These are phyloP conservation scores for Collybiopsis confluens DNA, from an alignment of 768 basidiomycete species.

Conservation along the genomic window DNA sequence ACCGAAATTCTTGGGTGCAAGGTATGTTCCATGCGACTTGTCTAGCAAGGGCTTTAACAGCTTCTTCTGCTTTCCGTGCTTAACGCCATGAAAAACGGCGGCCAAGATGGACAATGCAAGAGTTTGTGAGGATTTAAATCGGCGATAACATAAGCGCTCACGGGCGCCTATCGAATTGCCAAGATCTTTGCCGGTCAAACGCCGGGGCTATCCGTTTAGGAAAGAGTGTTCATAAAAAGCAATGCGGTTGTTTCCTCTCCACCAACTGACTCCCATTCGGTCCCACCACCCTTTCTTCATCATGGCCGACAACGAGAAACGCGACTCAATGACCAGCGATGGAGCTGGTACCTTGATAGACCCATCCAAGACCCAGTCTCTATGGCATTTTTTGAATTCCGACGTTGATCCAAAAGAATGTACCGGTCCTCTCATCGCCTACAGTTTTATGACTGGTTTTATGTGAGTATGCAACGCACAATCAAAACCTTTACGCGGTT, in stretches of 20 bases:
- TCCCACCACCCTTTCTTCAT: not conserved
- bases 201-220: not conserved
- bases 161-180: not conserved
- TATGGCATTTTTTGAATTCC: slow-evolving; percentile 33
- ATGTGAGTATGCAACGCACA: slow-evolving; percentile 42
- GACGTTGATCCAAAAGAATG: slow-evolving; percentile 52
- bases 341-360: not conserved
- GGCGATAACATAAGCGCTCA: not conserved
- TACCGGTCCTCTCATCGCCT: slow-evolving; percentile 53
- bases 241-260: too few relatives aligned
- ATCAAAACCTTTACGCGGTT: not conserved
- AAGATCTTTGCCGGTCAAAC: not conserved
- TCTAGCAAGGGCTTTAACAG: too few relatives aligned
- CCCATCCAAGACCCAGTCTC: slow-evolving; percentile 14
- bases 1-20: too few relatives aligned
- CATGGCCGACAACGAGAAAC: slow-evolving; percentile 1
- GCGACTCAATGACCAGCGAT: slow-evolving; percentile 4
- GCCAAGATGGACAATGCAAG: not conserved
- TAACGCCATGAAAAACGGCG: too few relatives aligned
- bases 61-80: too few relatives aligned
- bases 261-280: too few relatives aligned
- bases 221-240: not conserved
- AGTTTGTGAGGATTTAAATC: not conserved
- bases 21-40: too few relatives aligned
- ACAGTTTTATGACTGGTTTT: slow-evolving; percentile 78